Conservation (phyloP, 306 rosid species). For the Sechiopsis laciniata region DNA sequence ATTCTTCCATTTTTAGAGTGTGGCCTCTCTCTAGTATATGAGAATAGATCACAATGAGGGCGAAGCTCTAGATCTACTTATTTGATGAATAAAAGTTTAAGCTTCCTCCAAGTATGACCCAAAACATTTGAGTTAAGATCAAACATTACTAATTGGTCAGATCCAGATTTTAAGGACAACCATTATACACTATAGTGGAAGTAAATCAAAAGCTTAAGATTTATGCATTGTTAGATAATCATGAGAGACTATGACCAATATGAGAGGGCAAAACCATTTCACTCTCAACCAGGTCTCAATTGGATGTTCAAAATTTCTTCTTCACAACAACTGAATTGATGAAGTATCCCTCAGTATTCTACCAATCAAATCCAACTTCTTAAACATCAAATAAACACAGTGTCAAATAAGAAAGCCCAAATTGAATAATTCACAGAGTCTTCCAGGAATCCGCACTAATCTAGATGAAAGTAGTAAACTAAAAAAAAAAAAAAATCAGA, state of each 20-base stretch:
- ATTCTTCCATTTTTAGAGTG: neutral
- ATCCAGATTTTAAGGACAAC: neutral
- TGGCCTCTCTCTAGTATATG: neutral
- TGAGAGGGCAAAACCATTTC: neutral
- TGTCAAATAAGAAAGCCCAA: neutral
- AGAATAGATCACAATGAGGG: neutral
- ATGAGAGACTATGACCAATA: neutral
- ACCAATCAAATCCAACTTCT: neutral
- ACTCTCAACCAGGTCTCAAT: neutral
- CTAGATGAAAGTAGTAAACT: neutral
- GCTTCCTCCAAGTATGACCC: neutral
- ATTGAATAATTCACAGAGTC: neutral
- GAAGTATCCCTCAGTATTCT: neutral
- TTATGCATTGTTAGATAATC: neutral
- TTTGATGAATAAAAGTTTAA: neutral
- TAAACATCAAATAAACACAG: neutral
- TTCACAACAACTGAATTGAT: no score
- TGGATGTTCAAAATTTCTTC: neutral
- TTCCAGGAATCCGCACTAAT: neutral
- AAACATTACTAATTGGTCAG: neutral
- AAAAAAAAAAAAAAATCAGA: neutral
- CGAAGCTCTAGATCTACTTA: neutral
- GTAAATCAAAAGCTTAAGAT: neutral
- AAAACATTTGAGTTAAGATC: neutral
- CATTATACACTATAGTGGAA: neutral